These are phyloP conservation scores for Pythium periplocum DNA, from an alignment of 352 stramenopile species.

Conservation along the genomic window DNA sequence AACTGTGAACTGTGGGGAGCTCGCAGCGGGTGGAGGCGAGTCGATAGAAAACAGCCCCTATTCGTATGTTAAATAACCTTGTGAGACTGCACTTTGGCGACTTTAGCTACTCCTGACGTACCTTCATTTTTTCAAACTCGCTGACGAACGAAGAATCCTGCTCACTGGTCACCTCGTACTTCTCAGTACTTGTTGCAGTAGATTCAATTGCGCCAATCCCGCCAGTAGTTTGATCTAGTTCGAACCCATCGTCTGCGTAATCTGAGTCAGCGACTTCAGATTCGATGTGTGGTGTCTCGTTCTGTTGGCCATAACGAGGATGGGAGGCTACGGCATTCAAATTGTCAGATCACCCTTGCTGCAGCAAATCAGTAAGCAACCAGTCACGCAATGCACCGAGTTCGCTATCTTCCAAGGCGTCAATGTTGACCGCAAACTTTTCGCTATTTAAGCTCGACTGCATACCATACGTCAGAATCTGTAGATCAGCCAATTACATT, in stretches of 20 bases:
- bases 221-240: constrained; percentile 48
- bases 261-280: constrained; percentile 19
- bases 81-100: no score
- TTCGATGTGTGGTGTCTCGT: constrained; percentile 14
- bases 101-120: not conserved
- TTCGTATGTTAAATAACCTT: no score
- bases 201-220: not conserved
- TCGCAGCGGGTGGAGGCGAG: not conserved
- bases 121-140: constrained; percentile 40
- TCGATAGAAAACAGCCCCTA: constrained; percentile 25
- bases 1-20: no score
- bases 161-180: no score
- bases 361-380: no score
- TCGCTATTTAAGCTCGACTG: constrained; percentile 73
- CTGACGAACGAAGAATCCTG: constrained; percentile 13
- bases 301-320: constrained; percentile 32
- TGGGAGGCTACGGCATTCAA: constrained; percentile 17
- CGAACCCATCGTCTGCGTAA: constrained; percentile 59
- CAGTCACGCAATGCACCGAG: constrained; percentile 16
- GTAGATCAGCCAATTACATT: no score
- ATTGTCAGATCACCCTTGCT: no score
- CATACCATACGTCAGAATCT: not conserved
- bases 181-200: no score
- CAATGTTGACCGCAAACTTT: constrained; percentile 64
- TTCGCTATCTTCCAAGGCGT: constrained; percentile 45